Percentiles rank a stretch among this genome's conserved stretches.
Conservation (phyloP, 495 filamentous ascomycete genomes). For the Echria macrotheca region DNA sequence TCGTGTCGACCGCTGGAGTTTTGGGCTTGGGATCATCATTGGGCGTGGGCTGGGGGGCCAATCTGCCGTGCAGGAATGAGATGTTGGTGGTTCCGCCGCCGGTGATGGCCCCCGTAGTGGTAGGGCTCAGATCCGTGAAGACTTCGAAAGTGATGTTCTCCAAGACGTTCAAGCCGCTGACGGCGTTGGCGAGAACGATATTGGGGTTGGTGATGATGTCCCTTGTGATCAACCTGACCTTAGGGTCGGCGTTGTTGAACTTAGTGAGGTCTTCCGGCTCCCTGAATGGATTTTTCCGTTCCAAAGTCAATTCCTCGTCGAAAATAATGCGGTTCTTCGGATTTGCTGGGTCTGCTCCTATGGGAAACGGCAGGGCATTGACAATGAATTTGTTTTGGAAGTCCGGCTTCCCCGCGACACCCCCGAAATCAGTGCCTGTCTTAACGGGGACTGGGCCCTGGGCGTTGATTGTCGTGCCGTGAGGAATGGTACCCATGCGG, state of each 20-base stretch:
- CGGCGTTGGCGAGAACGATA: neutral
- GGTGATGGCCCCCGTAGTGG: neutral
- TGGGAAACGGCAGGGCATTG: neutral
- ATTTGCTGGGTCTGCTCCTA: neutral
- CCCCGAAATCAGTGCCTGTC: neutral
- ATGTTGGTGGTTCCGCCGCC: constrained; percentile 2
- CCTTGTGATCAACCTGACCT: neutral
- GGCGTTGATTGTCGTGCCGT: constrained; percentile 8
- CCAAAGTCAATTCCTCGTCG: neutral
- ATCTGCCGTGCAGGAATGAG: neutral
- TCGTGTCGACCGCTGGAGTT: too few species aligned
- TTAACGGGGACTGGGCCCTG: neutral
- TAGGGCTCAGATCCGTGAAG: neutral
- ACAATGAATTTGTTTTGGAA: neutral
- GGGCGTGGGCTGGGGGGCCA: neutral
- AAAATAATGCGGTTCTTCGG: too few species aligned
- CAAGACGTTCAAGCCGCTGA: neutral
- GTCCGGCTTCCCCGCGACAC: neutral
- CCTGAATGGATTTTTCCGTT: neutral
- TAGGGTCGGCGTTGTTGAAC: neutral
- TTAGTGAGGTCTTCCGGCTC: neutral
- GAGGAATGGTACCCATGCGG: constrained; percentile 10
- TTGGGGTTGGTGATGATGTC: constrained; percentile 4
- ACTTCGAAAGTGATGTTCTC: constrained; percentile 5
- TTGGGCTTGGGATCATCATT: neutral